Evolutionary conservation across 495 filamentous ascomycete genomes (phyloP).

Genomic region (Hypoxylon crocopeplum): DNA sequence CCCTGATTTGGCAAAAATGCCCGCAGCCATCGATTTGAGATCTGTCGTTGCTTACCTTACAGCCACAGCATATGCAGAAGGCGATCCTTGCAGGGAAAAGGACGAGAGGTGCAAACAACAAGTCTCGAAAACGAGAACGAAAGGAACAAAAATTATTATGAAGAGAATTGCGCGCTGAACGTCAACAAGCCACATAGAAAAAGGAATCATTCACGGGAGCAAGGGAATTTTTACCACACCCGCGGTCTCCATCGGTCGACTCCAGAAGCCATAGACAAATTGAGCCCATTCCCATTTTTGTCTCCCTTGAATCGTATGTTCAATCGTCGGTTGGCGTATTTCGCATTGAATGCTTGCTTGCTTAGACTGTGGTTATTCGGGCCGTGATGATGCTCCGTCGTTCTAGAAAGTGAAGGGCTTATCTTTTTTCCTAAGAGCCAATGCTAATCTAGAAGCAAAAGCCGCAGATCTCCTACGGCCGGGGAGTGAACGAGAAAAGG

Average conservation of each 20-base stretch:
- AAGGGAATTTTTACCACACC: slow-evolving; percentile 1
- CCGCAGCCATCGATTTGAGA: too few relatives aligned
- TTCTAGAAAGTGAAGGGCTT: slow-evolving; percentile 2
- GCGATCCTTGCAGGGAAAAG: neutral
- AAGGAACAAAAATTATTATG: neutral
- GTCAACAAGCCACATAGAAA: slow-evolving; percentile 4
- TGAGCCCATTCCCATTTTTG: neutral
- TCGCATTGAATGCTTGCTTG: slow-evolving; percentile 6
- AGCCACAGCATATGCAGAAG: too few relatives aligned
- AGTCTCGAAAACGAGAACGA: neutral
- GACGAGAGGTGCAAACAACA: neutral
- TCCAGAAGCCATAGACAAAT: neutral
- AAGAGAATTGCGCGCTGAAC: neutral
- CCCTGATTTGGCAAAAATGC: neutral
- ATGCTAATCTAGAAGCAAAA: slow-evolving; percentile 19
- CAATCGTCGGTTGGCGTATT: neutral
- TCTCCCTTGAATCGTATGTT: slow-evolving; percentile 21
- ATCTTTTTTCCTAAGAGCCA: neutral
- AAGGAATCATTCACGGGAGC: too few relatives aligned
- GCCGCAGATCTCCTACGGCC: slow-evolving; percentile 33
- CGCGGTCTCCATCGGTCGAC: slow-evolving; percentile 1
- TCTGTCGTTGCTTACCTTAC: too few relatives aligned
- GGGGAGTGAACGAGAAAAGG: slow-evolving; percentile 17
- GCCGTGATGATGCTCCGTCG: slow-evolving; percentile 4
- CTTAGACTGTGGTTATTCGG: slow-evolving; percentile 19